Evolutionary conservation across 805 yeast genomes (phyloP).

Genomic region (Candida cerambycidarum): DNA sequence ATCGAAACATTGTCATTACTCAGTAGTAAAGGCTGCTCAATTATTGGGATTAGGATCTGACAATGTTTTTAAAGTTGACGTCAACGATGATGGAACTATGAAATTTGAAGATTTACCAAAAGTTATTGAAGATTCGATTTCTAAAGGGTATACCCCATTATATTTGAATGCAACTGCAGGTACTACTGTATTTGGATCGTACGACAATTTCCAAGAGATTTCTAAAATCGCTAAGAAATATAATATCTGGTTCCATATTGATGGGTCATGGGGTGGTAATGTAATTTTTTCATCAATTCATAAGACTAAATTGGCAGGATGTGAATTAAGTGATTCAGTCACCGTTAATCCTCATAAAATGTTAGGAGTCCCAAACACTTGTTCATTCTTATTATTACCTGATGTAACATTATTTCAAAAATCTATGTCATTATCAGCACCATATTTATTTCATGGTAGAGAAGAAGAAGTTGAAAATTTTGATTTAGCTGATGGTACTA

Average conservation of each 20-base stretch:
- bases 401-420: constrained; percentile 62
- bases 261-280: constrained; percentile 93
- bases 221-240: constrained; percentile 51
- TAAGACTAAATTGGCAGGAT: constrained; percentile 51
- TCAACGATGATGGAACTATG: constrained; percentile 58
- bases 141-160: constrained; percentile 66
- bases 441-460: constrained; percentile 70
- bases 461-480: constrained; percentile 53
- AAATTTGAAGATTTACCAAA: constrained; percentile 45
- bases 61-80: constrained; percentile 62
- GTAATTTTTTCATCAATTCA: constrained; percentile 61
- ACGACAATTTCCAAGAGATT: constrained; percentile 63
- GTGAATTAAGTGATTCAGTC: constrained; percentile 67
- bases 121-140: constrained; percentile 42
- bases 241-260: constrained; percentile 77
- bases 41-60: constrained; percentile 68
- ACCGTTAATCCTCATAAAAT: constrained; percentile 85
- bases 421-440: constrained; percentile 77
- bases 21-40: constrained; percentile 79
- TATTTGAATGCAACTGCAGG: constrained; percentile 86
- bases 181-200: constrained; percentile 84
- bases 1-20: constrained; percentile 72
- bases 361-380: constrained; percentile 82
- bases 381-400: constrained; percentile 73
- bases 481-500: constrained; percentile 85